Conservation (phyloP, 495 filamentous ascomycete genomes). For the Cairneyella variabilis region DNA sequence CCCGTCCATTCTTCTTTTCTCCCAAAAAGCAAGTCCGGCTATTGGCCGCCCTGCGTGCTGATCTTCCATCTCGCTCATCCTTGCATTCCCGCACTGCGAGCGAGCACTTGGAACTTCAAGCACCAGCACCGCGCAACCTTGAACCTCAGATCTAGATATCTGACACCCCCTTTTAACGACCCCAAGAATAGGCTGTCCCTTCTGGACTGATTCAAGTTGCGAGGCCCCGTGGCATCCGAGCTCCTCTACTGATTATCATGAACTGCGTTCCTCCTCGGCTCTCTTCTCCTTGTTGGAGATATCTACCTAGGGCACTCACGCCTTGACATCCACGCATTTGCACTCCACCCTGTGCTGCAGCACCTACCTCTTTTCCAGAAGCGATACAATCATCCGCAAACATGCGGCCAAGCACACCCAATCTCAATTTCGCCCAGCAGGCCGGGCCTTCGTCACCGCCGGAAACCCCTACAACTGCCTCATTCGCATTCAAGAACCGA, state of each 20-base stretch:
- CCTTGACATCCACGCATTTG: slow-evolving; percentile 18
- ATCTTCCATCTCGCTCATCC: slow-evolving; percentile 15
- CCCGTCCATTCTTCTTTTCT: slow-evolving; percentile 11
- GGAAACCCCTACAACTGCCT: slow-evolving; percentile 41
- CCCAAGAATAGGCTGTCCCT: not conserved
- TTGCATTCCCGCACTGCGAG: slow-evolving; percentile 8
- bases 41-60: slow-evolving; percentile 21
- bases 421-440: slow-evolving; percentile 36
- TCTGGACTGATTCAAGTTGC: slow-evolving; percentile 13
- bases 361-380: slow-evolving; percentile 1
- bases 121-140: not conserved
- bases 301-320: slow-evolving; percentile 25
- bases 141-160: slow-evolving; percentile 16
- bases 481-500: slow-evolving; percentile 10
- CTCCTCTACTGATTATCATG: slow-evolving; percentile 42
- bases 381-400: slow-evolving; percentile 14
- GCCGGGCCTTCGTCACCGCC: slow-evolving; percentile 51
- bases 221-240: slow-evolving; percentile 22
- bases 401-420: slow-evolving; percentile 48
- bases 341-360: slow-evolving; percentile 6
- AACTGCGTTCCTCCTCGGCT: slow-evolving; percentile 48
- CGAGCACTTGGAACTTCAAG: slow-evolving; percentile 4
- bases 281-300: slow-evolving; percentile 52
- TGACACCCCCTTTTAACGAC: slow-evolving; percentile 20
- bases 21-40: slow-evolving; percentile 8